Evolutionary conservation across 2,329 filamentous ascomycete species (phyloP), one percentile per base, ranked within the genome.

Genomic region (Gliomastix tumulicola): DNA sequence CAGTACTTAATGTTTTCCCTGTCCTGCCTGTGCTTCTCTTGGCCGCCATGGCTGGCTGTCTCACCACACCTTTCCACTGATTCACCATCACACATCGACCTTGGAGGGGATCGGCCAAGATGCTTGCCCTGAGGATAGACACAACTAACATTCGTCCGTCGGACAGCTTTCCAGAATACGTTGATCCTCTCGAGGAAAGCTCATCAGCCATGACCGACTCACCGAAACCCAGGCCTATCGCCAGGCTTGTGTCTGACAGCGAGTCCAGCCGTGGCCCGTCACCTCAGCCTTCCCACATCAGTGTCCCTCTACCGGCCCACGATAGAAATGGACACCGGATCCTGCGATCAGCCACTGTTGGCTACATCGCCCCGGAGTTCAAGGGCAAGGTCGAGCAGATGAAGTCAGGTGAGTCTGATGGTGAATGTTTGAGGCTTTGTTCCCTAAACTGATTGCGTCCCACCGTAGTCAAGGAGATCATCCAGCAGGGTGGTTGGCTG

Each of bases 351-450:
- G 84, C 88, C 48, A 92, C 89, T 21, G 84, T 94, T 25, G 92
- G 92, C 54, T 98, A 98, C 67, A 82, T 94, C 46, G 89, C 92
- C 18, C 88, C 90, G 32, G 88, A 88, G 44, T 98, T 98, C 56
- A 82, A 88, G 59, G 92, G 90, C 57, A 96, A 94, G 68, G 73
- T 80, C 46, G 80, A 88, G 57, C 92, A 98, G 71, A 94, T 95
- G 81, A 76, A 84, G 56, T 68, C 80, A 55, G 81, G 81, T 85
- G 59, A 60, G 76, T 45, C 23, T 7, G n/a, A n/a, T n/a, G n/a
- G n/a, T n/a, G n/a, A n/a, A n/a, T n/a, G n/a, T 35, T 31, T 17
- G 17, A 13, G 17, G 23, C 19, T 22, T 6, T 15, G 10, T 30
- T 7, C 21, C 20, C 21, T 13, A 28, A 28, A 19, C 30, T 42